A percentile compares a stretch with the other conserved stretches of the same genome.
phyloP scores from a whole-genome alignment of 345 rosid genomes.

The Arabis alpina region DNA sequence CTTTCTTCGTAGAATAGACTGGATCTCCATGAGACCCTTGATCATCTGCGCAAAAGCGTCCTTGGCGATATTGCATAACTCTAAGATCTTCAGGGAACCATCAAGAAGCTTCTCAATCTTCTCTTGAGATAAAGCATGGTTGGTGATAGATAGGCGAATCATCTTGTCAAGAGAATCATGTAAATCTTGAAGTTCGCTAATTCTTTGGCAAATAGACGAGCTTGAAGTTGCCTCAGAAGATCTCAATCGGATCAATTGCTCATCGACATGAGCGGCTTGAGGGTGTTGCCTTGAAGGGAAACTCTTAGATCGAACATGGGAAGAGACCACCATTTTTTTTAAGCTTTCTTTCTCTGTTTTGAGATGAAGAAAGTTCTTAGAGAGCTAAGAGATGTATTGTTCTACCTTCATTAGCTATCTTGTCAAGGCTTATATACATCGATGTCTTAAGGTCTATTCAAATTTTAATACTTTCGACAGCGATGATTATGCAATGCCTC shows the following conservation, averaged over 20 bases:
- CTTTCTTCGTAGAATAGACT: constrained; percentile 34
- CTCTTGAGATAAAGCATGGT: constrained; percentile 39
- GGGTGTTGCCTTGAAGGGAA: constrained; percentile 49
- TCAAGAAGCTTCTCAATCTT: constrained; percentile 41
- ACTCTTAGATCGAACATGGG: constrained; percentile 51
- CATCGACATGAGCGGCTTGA: constrained; percentile 38
- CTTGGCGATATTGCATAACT: constrained; percentile 33
- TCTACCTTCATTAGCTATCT: not conserved
- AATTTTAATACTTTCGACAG: not conserved
- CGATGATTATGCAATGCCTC: not conserved
- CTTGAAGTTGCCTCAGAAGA: constrained; percentile 35
- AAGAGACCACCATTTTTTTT: constrained; percentile 36
- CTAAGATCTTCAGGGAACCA: constrained; percentile 43
- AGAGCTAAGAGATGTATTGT: constrained; percentile 2
- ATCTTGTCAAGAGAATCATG: constrained; percentile 39
- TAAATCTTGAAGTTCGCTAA: constrained; percentile 44
- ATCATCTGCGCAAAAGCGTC: constrained; percentile 43
- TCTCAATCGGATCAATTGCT: constrained; percentile 42
- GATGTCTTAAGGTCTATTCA: not conserved
- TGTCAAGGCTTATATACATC: not conserved
- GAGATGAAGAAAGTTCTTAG: not conserved
- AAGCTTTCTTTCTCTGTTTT: not conserved
- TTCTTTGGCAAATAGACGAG: constrained; percentile 29
- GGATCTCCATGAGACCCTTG: constrained; percentile 40
- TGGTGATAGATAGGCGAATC: constrained; percentile 42